Base-by-base conservation (phyloP, 768 basidiomycete genomes). In the Clavaria fumosa region DNA sequence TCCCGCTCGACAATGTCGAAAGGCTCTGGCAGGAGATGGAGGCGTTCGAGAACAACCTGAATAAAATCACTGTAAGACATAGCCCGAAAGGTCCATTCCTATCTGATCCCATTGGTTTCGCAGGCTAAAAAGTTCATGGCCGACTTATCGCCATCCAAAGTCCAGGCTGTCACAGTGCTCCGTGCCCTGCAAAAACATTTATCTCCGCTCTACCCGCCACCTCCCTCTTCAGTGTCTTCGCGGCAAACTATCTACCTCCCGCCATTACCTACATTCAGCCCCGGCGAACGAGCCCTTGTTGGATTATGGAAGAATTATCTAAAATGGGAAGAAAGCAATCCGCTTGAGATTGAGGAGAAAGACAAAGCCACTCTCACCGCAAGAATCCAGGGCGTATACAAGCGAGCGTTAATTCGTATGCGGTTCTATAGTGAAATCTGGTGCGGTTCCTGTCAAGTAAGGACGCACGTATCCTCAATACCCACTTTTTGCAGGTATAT, bases 271-370 rank as follows among this genome's bases (percentile, higher is more conserved):
- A 78, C 70, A 17, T 86, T 88, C 57, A 74, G 72, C 19, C 58
- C 69, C 1, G 61, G 68, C 1, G 89, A 95, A 50, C 67, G 82
- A 31, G 67, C 68, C 11, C 67, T 81, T 20, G 73, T 89, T n/a
- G 73, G 76, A 17, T 71, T 73, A 18, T 99, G 95, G 95, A 85
- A 86, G 50, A 64, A 70, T 1, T 97, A 96, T 53, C 60, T 97
- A 24, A 89, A 89, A 48, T 96, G 84, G 83, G 93, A 99, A 56
- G 86, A 93, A 55, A 69, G 69, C 46, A 96, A 99, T 51, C 93
- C 90, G 1, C 69, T 96, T 37, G 86, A 89, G 55, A 72, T 97
- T 27, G 88, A 91, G 45, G 82, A 84, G 36, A 78, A 75, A 50
- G 88, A 93, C 47, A 67, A 70, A 43, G 57, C 63, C 1, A 67